A percentile compares a stretch with the other conserved stretches of the same genome.
Conservation (phyloP, 1,284 basidiomycete genomes). For the Amylostereum areolatum region DNA sequence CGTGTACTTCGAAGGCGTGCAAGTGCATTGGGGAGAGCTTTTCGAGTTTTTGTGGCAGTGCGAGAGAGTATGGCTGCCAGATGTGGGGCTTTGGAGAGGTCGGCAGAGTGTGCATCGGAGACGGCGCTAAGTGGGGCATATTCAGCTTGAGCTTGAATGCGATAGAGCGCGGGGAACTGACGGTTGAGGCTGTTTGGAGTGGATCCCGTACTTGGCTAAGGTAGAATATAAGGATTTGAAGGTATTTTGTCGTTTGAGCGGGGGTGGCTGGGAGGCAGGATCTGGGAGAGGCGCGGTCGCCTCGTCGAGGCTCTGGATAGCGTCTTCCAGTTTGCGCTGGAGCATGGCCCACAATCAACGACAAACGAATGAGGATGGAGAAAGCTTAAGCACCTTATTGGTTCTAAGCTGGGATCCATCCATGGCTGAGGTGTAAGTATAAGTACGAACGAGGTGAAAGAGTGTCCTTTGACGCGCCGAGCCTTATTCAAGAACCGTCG, state of each 20-base stretch:
- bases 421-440: no score
- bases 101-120: constrained; percentile 19
- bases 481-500: no score
- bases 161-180: constrained; percentile 26
- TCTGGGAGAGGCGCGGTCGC: constrained; percentile 37
- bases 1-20: constrained; percentile 21
- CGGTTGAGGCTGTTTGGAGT: constrained; percentile 34
- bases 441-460: no score
- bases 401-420: no score
- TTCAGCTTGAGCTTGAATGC: constrained; percentile 6
- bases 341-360: background rate
- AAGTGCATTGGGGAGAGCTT: constrained; percentile 29
- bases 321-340: constrained; percentile 72
- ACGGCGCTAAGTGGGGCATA: constrained; percentile 11
- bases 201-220: constrained; percentile 66
- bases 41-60: constrained; percentile 51
- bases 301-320: constrained; percentile 56
- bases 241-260: constrained; percentile 46
- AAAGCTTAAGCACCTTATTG: no score
- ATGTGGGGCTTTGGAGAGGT: constrained; percentile 54
- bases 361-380: no score
- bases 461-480: no score
- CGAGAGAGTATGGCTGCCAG: constrained; percentile 61
- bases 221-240: constrained; percentile 65
- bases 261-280: constrained; percentile 25